phyloP scores from a whole-genome alignment of 345 rosid genomes.

The Lepidium sativum region DNA sequence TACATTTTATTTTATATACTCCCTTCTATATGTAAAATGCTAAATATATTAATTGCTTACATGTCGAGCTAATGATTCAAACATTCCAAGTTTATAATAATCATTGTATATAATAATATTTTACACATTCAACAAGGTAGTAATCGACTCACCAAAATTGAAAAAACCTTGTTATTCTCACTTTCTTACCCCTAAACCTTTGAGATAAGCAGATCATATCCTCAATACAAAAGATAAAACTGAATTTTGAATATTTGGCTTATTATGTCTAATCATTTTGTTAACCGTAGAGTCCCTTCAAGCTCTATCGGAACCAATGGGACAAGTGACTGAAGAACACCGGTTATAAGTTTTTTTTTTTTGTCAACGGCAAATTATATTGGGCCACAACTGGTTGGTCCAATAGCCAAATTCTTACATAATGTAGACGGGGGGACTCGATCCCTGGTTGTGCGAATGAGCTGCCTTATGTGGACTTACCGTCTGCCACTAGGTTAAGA shows the following conservation, averaged over 20 bases:
- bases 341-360: constrained; percentile 65
- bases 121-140: not conserved
- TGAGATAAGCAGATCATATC: not conserved
- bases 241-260: not conserved
- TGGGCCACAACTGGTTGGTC: no score
- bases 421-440: no score
- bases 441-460: no score
- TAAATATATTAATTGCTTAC: no score
- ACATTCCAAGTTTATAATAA: not conserved
- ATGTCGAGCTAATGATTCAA: no score
- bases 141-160: not conserved
- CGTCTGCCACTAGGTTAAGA: no score
- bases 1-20: not conserved
- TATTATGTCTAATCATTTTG: constrained; percentile 16
- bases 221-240: not conserved
- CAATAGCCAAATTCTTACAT: no score
- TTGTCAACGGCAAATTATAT: no score
- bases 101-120: not conserved
- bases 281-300: constrained; percentile 65
- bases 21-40: no score
- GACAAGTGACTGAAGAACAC: constrained; percentile 77
- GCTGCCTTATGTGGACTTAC: no score
- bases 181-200: not conserved
- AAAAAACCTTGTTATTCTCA: not conserved
- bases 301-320: constrained; percentile 73